Conservation (phyloP, 345 rosid species). For the Eucalyptus lansdowneana region DNA sequence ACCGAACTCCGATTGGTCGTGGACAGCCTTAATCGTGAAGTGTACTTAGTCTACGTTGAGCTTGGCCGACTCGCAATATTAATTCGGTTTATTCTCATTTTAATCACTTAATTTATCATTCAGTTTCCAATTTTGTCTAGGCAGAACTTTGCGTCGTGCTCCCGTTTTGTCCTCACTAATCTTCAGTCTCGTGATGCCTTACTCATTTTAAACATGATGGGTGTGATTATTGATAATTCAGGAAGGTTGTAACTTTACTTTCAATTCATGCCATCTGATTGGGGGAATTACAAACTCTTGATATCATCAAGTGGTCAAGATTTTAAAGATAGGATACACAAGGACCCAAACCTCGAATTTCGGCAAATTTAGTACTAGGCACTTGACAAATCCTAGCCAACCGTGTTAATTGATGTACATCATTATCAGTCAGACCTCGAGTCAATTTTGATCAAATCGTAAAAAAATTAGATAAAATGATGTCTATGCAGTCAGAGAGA, state of each 20-base stretch:
- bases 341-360: not conserved
- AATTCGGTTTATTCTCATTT: not conserved
- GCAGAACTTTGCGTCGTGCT: not conserved
- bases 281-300: not conserved
- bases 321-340: not conserved
- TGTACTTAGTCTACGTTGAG: not conserved
- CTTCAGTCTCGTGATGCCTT: not conserved
- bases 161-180: not conserved
- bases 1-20: not conserved
- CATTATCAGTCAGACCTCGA: not conserved
- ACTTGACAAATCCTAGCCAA: not conserved
- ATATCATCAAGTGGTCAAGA: not conserved
- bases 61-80: not conserved
- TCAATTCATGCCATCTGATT: not conserved
- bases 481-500: not conserved
- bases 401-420: not conserved
- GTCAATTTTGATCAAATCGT: not conserved
- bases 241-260: not conserved
- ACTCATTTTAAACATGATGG: not conserved
- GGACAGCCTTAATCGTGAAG: not conserved
- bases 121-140: not conserved
- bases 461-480: not conserved
- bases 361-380: not conserved
- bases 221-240: not conserved
- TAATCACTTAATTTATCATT: not conserved